Percentiles rank a stretch among this genome's conserved stretches.
Conservation (phyloP, 352 stramenopile species). For the Halophytophthora batemanensis region DNA sequence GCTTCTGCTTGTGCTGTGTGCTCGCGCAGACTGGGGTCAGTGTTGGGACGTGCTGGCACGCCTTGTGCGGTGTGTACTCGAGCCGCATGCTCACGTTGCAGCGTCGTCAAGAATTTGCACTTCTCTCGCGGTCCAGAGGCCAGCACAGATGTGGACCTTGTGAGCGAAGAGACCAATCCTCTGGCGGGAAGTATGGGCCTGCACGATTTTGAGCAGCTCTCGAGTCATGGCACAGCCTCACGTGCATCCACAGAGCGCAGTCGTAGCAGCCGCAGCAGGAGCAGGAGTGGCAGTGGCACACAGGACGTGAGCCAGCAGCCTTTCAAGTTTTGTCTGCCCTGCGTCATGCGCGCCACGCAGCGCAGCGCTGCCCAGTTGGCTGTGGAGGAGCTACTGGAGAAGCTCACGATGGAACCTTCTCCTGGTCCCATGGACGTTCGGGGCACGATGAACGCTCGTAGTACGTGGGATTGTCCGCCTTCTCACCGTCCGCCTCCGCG, state of each 20-base stretch:
- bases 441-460: slow-evolving; percentile 9
- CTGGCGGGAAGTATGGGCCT: slow-evolving; percentile 23
- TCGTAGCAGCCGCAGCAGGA: slow-evolving; percentile 21
- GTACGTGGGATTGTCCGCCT: slow-evolving; percentile 9
- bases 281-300: slow-evolving; percentile 18
- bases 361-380: slow-evolving; percentile 39
- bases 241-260: slow-evolving; percentile 24
- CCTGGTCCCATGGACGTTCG: no score
- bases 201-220: slow-evolving; percentile 23
- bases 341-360: slow-evolving; percentile 37
- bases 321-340: slow-evolving; percentile 49
- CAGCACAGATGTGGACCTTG: slow-evolving; percentile 4
- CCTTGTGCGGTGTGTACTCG: slow-evolving; percentile 32
- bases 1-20: slow-evolving; percentile 36
- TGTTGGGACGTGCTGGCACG: slow-evolving; percentile 31
- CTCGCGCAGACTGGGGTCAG: slow-evolving; percentile 23
- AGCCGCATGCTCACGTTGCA: slow-evolving; percentile 44
- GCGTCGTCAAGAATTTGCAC: slow-evolving; percentile 46
- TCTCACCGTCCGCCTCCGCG: slow-evolving; percentile 12
- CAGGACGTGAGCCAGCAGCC: slow-evolving; percentile 39
- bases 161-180: no score
- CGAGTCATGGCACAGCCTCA: slow-evolving; percentile 10
- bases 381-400: slow-evolving; percentile 35
- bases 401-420: slow-evolving; percentile 16
- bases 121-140: slow-evolving; percentile 17